phyloP scores from a whole-genome alignment of 2,329 filamentous ascomycete species.

The Aphanocladium album region DNA sequence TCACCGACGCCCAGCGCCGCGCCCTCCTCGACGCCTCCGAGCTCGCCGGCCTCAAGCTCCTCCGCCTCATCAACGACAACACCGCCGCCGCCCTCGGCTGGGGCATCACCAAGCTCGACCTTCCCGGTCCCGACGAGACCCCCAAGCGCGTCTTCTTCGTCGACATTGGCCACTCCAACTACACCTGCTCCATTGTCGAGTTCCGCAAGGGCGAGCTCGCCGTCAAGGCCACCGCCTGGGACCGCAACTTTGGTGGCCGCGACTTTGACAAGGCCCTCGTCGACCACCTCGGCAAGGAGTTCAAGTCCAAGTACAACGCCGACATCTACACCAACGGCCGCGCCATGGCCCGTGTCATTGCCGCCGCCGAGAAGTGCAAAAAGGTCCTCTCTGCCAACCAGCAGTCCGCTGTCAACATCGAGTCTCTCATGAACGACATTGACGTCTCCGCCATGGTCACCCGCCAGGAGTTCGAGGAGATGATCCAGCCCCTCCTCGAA shows the following conservation, averaged over 20 bases:
- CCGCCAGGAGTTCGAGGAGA: constrained; percentile 86
- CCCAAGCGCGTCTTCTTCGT: constrained; percentile 86
- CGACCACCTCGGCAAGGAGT: constrained; percentile 91
- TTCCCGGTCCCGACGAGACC: constrained; percentile 84
- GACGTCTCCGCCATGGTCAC: constrained; percentile 87
- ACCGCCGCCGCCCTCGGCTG: constrained; percentile 94
- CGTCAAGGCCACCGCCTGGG: constrained; percentile 87
- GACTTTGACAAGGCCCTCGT: constrained; percentile 95
- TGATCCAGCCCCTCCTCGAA: constrained; percentile 78
- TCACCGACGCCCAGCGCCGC: constrained; percentile 89
- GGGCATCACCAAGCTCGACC: constrained; percentile 95
- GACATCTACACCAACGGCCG: constrained; percentile 89
- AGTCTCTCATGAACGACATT: constrained; percentile 97
- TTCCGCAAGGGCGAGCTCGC: constrained; percentile 95
- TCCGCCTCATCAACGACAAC: constrained; percentile 96
- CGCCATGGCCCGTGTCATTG: constrained; percentile 78
- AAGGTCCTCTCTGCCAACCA: constrained; percentile 97
- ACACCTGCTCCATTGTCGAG: constrained; percentile 89
- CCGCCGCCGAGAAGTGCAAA: constrained; percentile 95
- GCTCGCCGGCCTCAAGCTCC: constrained; percentile 85
- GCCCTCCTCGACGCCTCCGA: constrained; percentile 86
- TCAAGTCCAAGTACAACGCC: constrained; percentile 97
- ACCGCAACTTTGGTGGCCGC: constrained; percentile 94
- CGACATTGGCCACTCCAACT: constrained; percentile 95
- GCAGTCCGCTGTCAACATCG: constrained; percentile 87